Evolutionary conservation across 2,329 filamentous ascomycete genomes (phyloP).

Genomic region (Hirsutella rhossiliensis): DNA sequence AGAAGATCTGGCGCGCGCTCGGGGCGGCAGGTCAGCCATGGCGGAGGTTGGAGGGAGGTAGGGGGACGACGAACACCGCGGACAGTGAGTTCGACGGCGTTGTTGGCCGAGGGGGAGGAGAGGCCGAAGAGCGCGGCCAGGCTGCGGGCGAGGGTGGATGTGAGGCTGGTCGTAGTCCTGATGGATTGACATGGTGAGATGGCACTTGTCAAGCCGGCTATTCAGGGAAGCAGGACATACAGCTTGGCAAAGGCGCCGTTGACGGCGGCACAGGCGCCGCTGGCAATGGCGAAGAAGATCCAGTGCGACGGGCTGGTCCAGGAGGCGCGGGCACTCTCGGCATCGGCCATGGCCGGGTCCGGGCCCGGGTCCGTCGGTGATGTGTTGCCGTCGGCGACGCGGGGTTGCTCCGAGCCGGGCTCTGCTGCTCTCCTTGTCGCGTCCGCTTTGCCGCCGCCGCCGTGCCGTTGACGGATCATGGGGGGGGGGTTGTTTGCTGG

Average conservation of each 20-base stretch:
- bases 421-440: neutral
- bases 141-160: constrained; percentile 30
- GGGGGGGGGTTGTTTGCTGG: neutral
- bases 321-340: too few relatives aligned
- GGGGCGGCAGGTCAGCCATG: neutral
- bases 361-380: neutral
- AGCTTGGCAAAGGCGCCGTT: constrained; percentile 80
- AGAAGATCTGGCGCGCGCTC: constrained; percentile 47
- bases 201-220: neutral
- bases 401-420: neutral
- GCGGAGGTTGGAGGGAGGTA: neutral
- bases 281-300: constrained; percentile 60
- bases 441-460: neutral
- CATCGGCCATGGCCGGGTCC: neutral
- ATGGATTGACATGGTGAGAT: neutral
- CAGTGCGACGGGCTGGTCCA: constrained; percentile 28
- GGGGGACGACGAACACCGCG: constrained; percentile 29
- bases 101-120: constrained; percentile 21
- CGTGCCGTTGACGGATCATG: constrained; percentile 18
- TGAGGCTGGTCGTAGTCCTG: constrained; percentile 46
- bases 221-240: constrained; percentile 25
- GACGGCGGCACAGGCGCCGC: constrained; percentile 66
- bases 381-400: neutral
- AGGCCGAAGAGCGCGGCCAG: constrained; percentile 34
- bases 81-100: constrained; percentile 33